Percentiles rank a stretch among this genome's conserved stretches.
Evolutionary conservation across 116 monocot genomes (phyloP).

Genomic region (Zostera marina): DNA sequence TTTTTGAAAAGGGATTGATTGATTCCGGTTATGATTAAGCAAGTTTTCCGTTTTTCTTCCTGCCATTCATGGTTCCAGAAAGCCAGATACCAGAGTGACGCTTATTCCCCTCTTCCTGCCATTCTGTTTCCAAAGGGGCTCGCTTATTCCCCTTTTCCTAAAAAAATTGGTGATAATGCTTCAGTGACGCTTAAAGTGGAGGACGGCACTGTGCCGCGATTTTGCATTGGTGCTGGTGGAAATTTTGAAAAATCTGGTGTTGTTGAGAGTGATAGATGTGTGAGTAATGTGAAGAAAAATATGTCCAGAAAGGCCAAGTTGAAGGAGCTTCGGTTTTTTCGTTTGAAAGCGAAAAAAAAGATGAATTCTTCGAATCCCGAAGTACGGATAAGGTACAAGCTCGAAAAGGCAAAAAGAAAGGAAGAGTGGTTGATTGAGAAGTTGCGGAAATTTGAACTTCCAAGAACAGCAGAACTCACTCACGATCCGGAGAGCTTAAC

Average conservation of each 20-base stretch:
- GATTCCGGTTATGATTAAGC: background rate
- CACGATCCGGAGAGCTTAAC: slow-evolving; percentile 84
- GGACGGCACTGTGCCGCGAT: slow-evolving; percentile 33
- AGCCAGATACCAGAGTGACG: background rate
- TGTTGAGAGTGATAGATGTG: too few relatives aligned
- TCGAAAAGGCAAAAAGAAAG: slow-evolving; percentile 95
- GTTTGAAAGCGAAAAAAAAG: slow-evolving; percentile 85
- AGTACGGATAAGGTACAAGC: slow-evolving; percentile 85
- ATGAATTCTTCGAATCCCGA: slow-evolving; percentile 91
- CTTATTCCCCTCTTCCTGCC: background rate
- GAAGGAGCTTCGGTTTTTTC: slow-evolving; percentile 73
- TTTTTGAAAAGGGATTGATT: too few relatives aligned
- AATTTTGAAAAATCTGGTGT: too few relatives aligned
- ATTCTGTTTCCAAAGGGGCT: background rate
- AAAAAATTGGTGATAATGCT: slow-evolving; percentile 33
- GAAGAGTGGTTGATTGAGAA: slow-evolving; percentile 90
- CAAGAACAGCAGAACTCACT: slow-evolving; percentile 30
- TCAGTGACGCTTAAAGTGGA: slow-evolving; percentile 36
- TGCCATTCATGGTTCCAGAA: background rate
- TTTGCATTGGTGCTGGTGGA: slow-evolving; percentile 23
- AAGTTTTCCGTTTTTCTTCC: slow-evolving; percentile 1
- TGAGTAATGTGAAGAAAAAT: background rate
- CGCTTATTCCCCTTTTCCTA: slow-evolving; percentile 2
- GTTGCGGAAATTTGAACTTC: slow-evolving; percentile 62
- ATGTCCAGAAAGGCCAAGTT: slow-evolving; percentile 69